Evolutionary conservation across 352 stramenopile species (phyloP), one percentile per base, ranked within the genome.

Genomic region (Phytophthora pistaciae): DNA sequence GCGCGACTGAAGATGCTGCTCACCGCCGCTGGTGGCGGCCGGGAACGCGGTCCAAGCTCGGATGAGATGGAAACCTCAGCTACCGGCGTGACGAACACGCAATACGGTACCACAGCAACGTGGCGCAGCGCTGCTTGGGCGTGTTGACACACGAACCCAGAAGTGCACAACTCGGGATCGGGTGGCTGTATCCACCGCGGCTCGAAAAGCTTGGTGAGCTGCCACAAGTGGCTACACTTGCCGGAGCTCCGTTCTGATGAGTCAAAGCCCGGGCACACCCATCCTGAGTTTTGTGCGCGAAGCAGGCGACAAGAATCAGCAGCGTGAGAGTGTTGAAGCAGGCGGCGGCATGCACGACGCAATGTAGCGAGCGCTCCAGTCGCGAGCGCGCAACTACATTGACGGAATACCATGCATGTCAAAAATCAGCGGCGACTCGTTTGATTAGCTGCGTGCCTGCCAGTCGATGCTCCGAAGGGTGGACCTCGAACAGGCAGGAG

Each of bases 401-500:
- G n/a, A n/a, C n/a, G n/a, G n/a, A n/a, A n/a, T n/a, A n/a, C n/a
- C n/a, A n/a, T 42, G 36, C 20, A 29, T 14, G n/a, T 31, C 40
- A 72, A 64, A 74, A 75, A 70, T 70, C 56, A 70, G 56, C 18
- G 46, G 56, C 54, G 64, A 70, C 31, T 60, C 56, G 49, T 49
- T 70, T 65, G 56, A 60, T 48, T 27, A 54, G 44, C 23, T 38
- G 36, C 38, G 9, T 60, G 48, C 40, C 23, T 20, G 13, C 11
- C 6, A 60, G 52, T 49, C 42, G 42, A 49, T 49, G 42, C 36
- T 44, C 42, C n/a, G 14, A 9, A 49, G 68, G 68, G 68, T 31
- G 63, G 57, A 75, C 68, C 64, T 60, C 44, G 68, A 75, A 70
- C 38, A 55, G 36, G 46, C 60, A 56, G 52, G 60, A 74, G 66